A percentile compares a stretch with the other conserved stretches of the same genome.
These are phyloP conservation scores for Euphorbia celastroides DNA, from an alignment of 441 rosid species.

Conservation along the genomic window DNA sequence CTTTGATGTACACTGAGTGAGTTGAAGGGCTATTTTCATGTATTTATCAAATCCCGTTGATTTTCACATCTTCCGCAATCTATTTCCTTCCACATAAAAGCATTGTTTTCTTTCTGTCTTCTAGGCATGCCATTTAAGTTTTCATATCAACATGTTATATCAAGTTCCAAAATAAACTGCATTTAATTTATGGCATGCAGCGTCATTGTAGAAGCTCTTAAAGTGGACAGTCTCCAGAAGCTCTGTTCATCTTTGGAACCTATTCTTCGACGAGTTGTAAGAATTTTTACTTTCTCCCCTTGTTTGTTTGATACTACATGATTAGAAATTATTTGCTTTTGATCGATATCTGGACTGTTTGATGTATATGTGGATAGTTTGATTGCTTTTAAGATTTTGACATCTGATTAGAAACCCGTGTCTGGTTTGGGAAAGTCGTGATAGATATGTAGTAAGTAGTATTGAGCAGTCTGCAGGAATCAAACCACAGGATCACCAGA, in stretches of 20 bases:
- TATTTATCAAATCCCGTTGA: background rate
- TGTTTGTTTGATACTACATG: background rate
- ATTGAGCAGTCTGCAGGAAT: background rate
- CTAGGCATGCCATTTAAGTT: background rate
- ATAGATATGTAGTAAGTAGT: background rate
- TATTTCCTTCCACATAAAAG: background rate
- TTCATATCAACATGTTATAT: background rate
- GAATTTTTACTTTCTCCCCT: slow-evolving; percentile 20
- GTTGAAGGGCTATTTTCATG: background rate
- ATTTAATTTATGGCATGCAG: slow-evolving; percentile 35
- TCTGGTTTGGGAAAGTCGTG: background rate
- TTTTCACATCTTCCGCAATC: background rate
- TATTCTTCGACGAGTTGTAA: slow-evolving; percentile 96
- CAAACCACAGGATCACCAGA: background rate
- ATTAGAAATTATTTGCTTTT: background rate
- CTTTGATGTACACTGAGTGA: background rate
- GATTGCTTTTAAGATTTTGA: background rate
- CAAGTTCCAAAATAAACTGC: slow-evolving; percentile 8
- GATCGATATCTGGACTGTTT: too few species aligned
- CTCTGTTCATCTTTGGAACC: slow-evolving; percentile 98
- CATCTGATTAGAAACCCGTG: background rate
- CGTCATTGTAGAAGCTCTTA: slow-evolving; percentile 95
- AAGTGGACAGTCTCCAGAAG: slow-evolving; percentile 95
- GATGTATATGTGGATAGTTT: background rate
- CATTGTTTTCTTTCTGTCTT: background rate